Percentiles rank a stretch among this genome's conserved stretches.
phyloP scores from a whole-genome alignment of 805 yeast genomes.

The Yarrowia bubula region DNA sequence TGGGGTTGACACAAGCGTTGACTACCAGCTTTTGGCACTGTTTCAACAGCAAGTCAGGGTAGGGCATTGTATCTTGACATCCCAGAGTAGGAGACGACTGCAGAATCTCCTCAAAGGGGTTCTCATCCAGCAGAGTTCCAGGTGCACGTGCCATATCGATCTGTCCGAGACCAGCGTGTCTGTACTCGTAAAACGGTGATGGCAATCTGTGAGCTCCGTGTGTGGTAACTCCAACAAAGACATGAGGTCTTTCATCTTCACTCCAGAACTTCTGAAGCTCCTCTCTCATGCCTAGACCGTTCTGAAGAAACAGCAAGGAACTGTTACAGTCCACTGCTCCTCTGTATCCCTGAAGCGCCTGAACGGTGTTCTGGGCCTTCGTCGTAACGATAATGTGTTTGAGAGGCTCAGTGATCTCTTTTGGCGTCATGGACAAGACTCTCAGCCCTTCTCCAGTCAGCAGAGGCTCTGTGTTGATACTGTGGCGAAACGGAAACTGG shows the following conservation, averaged over 20 bases:
- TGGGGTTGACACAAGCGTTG: slow-evolving; percentile 80
- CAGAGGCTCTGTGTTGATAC: slow-evolving; percentile 28
- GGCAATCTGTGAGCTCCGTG: slow-evolving; percentile 71
- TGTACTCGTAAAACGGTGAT: slow-evolving; percentile 45
- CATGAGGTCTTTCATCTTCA: slow-evolving; percentile 48
- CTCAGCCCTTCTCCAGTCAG: slow-evolving; percentile 26
- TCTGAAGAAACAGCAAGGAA: slow-evolving; percentile 69
- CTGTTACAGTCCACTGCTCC: slow-evolving; percentile 50
- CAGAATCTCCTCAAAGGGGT: slow-evolving; percentile 17
- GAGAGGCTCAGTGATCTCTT: slow-evolving; percentile 39
- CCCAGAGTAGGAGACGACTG: slow-evolving; percentile 28
- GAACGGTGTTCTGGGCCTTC: slow-evolving; percentile 70
- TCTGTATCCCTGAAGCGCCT: slow-evolving; percentile 58
- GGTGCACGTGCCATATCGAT: slow-evolving; percentile 61
- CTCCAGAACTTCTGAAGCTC: slow-evolving; percentile 53
- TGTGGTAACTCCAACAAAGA: slow-evolving; percentile 73
- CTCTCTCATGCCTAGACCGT: slow-evolving; percentile 75
- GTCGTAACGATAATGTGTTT: slow-evolving; percentile 69
- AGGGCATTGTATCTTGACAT: slow-evolving; percentile 33
- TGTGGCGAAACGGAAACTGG: slow-evolving; percentile 27
- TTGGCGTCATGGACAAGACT: slow-evolving; percentile 31
- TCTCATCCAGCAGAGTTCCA: slow-evolving; percentile 22
- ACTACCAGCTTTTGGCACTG: slow-evolving; percentile 76
- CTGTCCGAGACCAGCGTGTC: slow-evolving; percentile 72
- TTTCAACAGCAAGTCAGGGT: slow-evolving; percentile 51